Conservation (phyloP, 148 eudicot genomes). For the Dysphania ambrosioides region DNA sequence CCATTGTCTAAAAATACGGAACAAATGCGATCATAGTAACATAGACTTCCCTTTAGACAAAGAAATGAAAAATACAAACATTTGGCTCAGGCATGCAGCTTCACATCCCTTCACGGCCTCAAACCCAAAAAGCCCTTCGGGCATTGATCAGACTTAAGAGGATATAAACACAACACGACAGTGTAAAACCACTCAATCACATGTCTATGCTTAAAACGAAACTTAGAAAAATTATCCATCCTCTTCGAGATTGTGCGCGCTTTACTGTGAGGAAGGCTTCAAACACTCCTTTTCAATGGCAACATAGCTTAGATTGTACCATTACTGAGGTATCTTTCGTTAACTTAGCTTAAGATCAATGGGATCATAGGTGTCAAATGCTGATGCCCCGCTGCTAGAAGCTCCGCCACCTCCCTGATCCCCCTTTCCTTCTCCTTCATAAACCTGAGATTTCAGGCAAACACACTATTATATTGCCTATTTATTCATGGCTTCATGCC, state of each 20-base stretch:
- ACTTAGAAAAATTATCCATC: background rate
- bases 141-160: background rate
- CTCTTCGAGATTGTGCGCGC: too few relatives aligned
- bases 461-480: background rate
- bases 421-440: conserved; percentile 8
- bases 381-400: conserved; percentile 21
- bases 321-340: background rate
- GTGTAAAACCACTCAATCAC: background rate
- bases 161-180: background rate
- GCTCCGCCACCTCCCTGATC: conserved; percentile 21
- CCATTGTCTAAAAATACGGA: too few relatives aligned
- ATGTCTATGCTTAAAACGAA: background rate
- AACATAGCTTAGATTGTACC: conserved; percentile 1
- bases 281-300: too few relatives aligned
- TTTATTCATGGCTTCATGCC: too few relatives aligned
- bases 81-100: conserved; percentile 22
- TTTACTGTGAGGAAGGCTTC: too few relatives aligned
- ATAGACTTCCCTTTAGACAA: background rate
- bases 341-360: conserved; percentile 27
- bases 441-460: background rate
- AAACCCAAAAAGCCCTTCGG: conserved; percentile 6
- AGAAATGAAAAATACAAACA: background rate
- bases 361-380: conserved; percentile 18
- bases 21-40: background rate
- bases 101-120: conserved; percentile 19